Base-by-base conservation (phyloP, 2,329 filamentous ascomycete genomes). In the Colletotrichum sp. region DNA sequence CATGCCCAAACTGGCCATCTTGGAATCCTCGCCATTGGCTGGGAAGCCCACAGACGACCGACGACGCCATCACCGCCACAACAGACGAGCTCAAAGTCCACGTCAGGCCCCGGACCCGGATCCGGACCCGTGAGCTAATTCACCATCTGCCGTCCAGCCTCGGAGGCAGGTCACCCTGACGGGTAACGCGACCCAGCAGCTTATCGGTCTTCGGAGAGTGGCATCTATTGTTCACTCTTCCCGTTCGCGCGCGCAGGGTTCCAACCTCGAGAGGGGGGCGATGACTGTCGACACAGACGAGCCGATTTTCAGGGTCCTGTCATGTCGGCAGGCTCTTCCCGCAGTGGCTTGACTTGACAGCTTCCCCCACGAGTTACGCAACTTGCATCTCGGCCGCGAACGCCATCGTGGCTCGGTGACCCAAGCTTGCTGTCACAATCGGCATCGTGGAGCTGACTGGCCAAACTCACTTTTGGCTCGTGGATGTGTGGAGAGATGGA, bases 11-110 rank as follows among this genome's bases (percentile, higher is more conserved):
- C 21, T 55, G 32, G 59, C 30, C 18, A 34, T 10, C 64, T 21
- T 49, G 32, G 21, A 57, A 24, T 15, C 24, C 8, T 34, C 44
- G 30, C 52, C 24, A 72, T 72, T 69, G 69, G 73, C 34, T 30
- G 57, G 12, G 32, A 9, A 18, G 32, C 32, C 55, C n/a, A 32
- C 36, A 24, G 36, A 68, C 63, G 28, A 39, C 39, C 55, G 64
- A 68, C 63, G 21, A 64, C 30, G 70, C 57, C 34, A 21, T 73
- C 73, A 76, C 70, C 34, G 74, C 70, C 74, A 74, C 70, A 34
- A 60, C 26, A 6, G 57, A 21, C 70, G 26, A 76, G 73, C 73
- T 68, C 57, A 73, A 73, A 55, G 30, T 52, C 70, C 26, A 32
- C 49, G 57, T 30, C 34, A 59, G 55, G 26, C 60, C 62, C 69